Conservation (phyloP, 345 rosid species). For the Orychophragmus violaceus region DNA sequence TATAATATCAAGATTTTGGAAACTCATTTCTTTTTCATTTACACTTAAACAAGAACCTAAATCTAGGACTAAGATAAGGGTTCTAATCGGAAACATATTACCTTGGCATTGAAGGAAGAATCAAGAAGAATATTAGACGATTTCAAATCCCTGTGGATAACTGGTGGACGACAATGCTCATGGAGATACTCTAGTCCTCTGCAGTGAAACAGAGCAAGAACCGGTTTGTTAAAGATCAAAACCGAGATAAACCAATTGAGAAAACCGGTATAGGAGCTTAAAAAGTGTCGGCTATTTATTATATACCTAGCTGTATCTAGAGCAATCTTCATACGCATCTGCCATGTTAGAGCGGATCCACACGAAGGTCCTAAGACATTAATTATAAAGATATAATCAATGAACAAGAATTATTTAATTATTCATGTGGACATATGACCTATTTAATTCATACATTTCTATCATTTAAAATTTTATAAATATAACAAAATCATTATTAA, state of each 20-base stretch:
- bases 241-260: slow-evolving; percentile 6
- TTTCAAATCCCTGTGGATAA: slow-evolving; percentile 96
- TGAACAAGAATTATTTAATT: not conserved
- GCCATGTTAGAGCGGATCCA: slow-evolving; percentile 84
- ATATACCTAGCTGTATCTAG: slow-evolving; percentile 83
- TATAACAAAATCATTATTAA: not conserved
- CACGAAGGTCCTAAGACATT: slow-evolving; percentile 60
- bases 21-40: no score
- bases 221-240: slow-evolving; percentile 4
- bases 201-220: slow-evolving; percentile 24
- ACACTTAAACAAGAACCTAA: not conserved
- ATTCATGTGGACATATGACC: slow-evolving; percentile 16
- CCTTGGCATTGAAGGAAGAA: slow-evolving; percentile 90
- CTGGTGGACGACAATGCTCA: slow-evolving; percentile 72
- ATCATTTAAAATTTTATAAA: not conserved
- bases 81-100: slow-evolving; percentile 12
- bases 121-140: slow-evolving; percentile 90
- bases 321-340: slow-evolving; percentile 88
- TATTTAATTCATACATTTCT: not conserved
- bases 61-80: not conserved
- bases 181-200: slow-evolving; percentile 96
- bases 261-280: not conserved
- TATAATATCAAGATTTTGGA: not conserved
- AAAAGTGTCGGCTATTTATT: slow-evolving; percentile 16
- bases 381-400: slow-evolving; percentile 8